phyloP scores from a whole-genome alignment of 768 basidiomycete genomes.

The Mycena olivaceomarginata region DNA sequence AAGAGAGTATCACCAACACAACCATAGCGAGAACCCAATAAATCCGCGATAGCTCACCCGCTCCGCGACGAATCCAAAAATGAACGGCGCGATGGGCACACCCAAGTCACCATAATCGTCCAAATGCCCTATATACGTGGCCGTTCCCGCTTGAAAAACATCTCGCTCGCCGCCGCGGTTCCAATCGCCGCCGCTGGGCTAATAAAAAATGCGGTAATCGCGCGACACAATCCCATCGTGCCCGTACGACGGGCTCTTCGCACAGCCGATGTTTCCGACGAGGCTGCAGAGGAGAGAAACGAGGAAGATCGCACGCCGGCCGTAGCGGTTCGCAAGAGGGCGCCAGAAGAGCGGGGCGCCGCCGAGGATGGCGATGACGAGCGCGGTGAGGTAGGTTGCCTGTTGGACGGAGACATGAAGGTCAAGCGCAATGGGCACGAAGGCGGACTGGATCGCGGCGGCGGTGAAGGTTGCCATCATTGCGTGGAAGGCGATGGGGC shows the following conservation, averaged over 20 bases:
- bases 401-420: background rate
- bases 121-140: slow-evolving; percentile 1
- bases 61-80: background rate
- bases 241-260: background rate
- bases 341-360: background rate
- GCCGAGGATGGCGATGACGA: background rate
- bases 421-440: background rate
- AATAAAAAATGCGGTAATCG: background rate
- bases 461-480: background rate
- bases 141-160: slow-evolving; percentile 1
- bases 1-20: background rate
- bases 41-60: background rate
- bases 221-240: background rate
- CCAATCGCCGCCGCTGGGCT: slow-evolving; percentile 2
- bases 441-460: slow-evolving; percentile 1
- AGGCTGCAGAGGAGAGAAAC: background rate
- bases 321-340: background rate
- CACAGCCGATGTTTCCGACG: slow-evolving; percentile 6
- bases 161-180: background rate
- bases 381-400: background rate
- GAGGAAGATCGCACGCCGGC: background rate
- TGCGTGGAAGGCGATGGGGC: background rate
- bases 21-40: slow-evolving; percentile 3
- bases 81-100: background rate
- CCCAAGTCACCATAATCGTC: background rate